Evolutionary conservation across 805 yeast species (phyloP).

Genomic region (Lipomyces kockii): DNA sequence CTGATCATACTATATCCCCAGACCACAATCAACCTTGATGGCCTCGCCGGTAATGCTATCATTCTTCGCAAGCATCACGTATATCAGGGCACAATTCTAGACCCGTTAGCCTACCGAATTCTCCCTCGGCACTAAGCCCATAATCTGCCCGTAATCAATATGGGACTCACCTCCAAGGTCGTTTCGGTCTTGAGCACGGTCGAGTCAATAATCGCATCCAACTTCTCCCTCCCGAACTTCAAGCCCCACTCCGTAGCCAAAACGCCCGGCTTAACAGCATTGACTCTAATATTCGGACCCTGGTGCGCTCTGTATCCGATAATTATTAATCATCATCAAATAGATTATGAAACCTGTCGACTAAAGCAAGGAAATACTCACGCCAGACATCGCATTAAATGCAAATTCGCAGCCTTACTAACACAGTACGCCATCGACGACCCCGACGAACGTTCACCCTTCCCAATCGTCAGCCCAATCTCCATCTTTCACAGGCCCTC

Average conservation of each 20-base stretch:
- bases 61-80: constrained; percentile 39
- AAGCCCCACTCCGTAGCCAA: constrained; percentile 42
- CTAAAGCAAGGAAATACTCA: constrained; percentile 17
- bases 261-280: constrained; percentile 39
- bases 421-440: constrained; percentile 49
- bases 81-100: constrained; percentile 41
- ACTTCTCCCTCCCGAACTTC: constrained; percentile 39
- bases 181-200: constrained; percentile 21
- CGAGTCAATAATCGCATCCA: constrained; percentile 22
- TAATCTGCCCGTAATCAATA: background rate
- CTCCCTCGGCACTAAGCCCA: background rate
- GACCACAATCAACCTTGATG: constrained; percentile 52
- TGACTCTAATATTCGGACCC: constrained; percentile 35
- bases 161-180: constrained; percentile 20
- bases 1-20: constrained; percentile 4
- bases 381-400: constrained; percentile 41
- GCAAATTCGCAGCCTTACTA: constrained; percentile 44
- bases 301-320: constrained; percentile 22
- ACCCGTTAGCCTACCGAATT: background rate
- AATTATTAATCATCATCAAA: background rate
- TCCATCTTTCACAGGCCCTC: too few species aligned
- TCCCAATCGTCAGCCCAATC: background rate
- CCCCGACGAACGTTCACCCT: constrained; percentile 41
- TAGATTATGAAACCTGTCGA: background rate
- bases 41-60: constrained; percentile 39